Base-by-base conservation (phyloP, 768 basidiomycete genomes). In the Mycena epipterygia region DNA sequence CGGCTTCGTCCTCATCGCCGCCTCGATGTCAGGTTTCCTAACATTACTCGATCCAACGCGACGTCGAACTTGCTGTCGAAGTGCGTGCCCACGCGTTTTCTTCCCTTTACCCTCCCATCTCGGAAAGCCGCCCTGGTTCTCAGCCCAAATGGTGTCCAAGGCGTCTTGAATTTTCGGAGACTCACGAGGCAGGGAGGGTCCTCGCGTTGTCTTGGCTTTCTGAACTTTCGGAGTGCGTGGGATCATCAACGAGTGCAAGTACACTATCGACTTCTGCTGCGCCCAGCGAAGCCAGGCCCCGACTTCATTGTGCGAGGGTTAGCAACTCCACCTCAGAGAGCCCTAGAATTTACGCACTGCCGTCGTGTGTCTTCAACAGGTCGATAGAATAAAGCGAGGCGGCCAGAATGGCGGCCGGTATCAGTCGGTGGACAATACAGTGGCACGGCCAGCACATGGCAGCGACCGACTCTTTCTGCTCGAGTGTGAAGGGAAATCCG, bases 211-310 rank as follows among this genome's bases (percentile, higher is more conserved):
- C 42, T 44, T 14, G 42, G 37, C 37, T 39, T 39, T 39, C 37
- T 14, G 52, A 11, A 65, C n/a, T 5, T 37, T 48, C 42, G 42
- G 19, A 23, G 32, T 7, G 46, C 5, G 21, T 3, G 66, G 66
- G 29, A 67, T 41, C 66, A 67, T 67, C 48, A 67, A 60, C 57
- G 66, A 59, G 37, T 52, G 57, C 66, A 67, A 29, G 57, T 67
- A 23, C 35, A 23, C 11, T 16, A 32, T 23, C 11, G 44, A 19
- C n/a, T 41, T 39, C 21, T 13, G 44, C 37, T 51, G 55, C 42
- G 55, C 35, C 65, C 65, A 67, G 7, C 14, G 48, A 30, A 67
- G 65, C 65, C 65, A 67, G 13, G 57, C 66, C 39, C 16, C 19
- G 19, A 60, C 66, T 67, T 66, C 19, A 25, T 37, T 57, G 42